Percentiles rank a stretch among this genome's conserved stretches.
phyloP scores from a whole-genome alignment of 108 stramenopile genomes.

The Stephanodiscus triporus region DNA sequence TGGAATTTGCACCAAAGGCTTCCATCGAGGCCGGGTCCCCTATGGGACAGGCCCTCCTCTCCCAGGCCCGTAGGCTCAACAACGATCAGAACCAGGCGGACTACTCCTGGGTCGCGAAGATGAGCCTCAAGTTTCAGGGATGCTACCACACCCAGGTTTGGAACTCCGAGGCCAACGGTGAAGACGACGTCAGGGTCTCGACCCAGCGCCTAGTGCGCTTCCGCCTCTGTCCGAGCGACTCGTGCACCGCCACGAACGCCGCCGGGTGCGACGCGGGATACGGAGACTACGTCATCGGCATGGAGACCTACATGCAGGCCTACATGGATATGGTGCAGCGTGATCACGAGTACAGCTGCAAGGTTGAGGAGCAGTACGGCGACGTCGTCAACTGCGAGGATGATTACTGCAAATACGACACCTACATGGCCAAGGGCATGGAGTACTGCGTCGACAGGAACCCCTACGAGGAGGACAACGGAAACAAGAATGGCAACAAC shows the following conservation, averaged over 20 bases:
- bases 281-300: constrained; percentile 87
- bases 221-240: constrained; percentile 72
- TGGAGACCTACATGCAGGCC: constrained; percentile 74
- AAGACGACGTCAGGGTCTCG: constrained; percentile 69
- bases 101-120: constrained; percentile 73
- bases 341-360: constrained; percentile 62
- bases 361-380: constrained; percentile 54
- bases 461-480: constrained; percentile 65
- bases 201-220: constrained; percentile 82
- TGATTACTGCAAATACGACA: constrained; percentile 68
- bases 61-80: constrained; percentile 64
- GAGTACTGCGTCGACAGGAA: constrained; percentile 68
- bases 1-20: neutral
- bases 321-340: constrained; percentile 61
- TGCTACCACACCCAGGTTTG: constrained; percentile 83
- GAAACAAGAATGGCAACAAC: constrained; percentile 25
- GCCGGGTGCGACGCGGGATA: constrained; percentile 66
- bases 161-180: constrained; percentile 70
- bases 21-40: constrained; percentile 56
- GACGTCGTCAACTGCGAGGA: constrained; percentile 57
- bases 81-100: constrained; percentile 46
- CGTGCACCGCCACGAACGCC: constrained; percentile 59
- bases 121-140: constrained; percentile 88
- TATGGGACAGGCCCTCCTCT: constrained; percentile 56
- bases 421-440: constrained; percentile 62